phyloP scores from a whole-genome alignment of 2,329 filamentous ascomycete species.

The Phaeosphaeria sp. region DNA sequence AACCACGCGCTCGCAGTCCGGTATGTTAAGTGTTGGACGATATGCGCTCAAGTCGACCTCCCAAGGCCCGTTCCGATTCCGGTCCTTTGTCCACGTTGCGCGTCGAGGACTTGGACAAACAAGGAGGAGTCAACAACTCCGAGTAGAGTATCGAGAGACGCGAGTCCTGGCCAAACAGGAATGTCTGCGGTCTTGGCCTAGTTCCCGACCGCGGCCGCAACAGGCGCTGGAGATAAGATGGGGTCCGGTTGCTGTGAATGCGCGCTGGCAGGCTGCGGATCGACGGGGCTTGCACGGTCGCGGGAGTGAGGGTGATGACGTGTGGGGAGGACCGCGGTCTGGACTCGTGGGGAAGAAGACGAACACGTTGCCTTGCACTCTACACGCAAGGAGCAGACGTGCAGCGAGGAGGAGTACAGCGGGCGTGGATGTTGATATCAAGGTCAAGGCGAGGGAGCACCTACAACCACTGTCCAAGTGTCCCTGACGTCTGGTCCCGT shows the following conservation, averaged over 20 bases:
- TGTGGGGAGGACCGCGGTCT: constrained; percentile 21
- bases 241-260: not conserved
- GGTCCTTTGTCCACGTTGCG: constrained; percentile 33
- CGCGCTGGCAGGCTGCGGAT: constrained; percentile 23
- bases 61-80: constrained; percentile 34
- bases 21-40: constrained; percentile 22
- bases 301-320: constrained; percentile 24
- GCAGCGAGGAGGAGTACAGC: constrained; percentile 3
- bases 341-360: constrained; percentile 12
- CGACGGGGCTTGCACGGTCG: constrained; percentile 20
- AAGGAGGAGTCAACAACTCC: not conserved
- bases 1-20: constrained; percentile 1
- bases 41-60: constrained; percentile 38
- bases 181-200: not conserved
- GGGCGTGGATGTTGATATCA: constrained; percentile 3
- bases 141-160: not conserved
- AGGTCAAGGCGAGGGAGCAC: constrained; percentile 19
- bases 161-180: not conserved
- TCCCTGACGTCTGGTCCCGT: constrained; percentile 27
- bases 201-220: constrained; percentile 14
- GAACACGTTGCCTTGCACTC: constrained; percentile 7
- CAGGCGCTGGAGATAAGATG: constrained; percentile 24
- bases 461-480: constrained; percentile 8
- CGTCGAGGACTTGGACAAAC: constrained; percentile 7
- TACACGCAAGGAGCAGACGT: not conserved